phyloP scores from a whole-genome alignment of 768 basidiomycete species.

The Phlebiopsis gigantea region DNA sequence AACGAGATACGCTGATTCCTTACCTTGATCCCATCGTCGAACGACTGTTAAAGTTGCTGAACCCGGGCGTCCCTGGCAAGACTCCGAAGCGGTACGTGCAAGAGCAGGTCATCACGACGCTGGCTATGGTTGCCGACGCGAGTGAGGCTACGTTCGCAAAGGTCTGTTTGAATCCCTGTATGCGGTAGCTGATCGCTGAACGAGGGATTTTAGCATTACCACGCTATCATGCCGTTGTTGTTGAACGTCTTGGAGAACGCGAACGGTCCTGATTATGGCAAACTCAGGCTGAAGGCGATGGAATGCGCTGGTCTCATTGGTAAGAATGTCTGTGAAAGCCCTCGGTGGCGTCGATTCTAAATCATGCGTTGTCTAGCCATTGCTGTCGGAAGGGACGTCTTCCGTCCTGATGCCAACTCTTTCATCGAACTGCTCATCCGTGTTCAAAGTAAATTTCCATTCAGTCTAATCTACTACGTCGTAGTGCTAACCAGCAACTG shows the following conservation, averaged over 20 bases:
- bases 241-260: conserved; percentile 72
- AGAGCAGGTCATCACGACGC: conserved; percentile 82
- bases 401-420: conserved; percentile 66
- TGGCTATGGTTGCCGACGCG: conserved; percentile 87
- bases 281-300: conserved; percentile 79
- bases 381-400: conserved; percentile 78
- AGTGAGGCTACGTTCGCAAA: conserved; percentile 75
- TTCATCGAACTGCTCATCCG: conserved; percentile 69
- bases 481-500: too few species aligned
- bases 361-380: conserved; percentile 47
- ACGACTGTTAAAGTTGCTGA: conserved; percentile 60
- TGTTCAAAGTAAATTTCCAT: conserved; percentile 59
- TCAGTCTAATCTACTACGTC: background rate
- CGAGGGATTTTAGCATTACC: conserved; percentile 54
- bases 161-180: conserved; percentile 29
- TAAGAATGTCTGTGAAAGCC: conserved; percentile 28
- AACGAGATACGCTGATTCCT: conserved; percentile 62
- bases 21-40: conserved; percentile 80
- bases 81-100: conserved; percentile 64
- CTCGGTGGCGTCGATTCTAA: background rate
- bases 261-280: conserved; percentile 58
- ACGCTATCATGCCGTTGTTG: conserved; percentile 75
- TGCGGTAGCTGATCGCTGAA: background rate
- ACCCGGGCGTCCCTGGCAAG: conserved; percentile 39
- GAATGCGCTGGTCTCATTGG: conserved; percentile 87